Percentiles rank a stretch among this genome's conserved stretches.
Conservation (phyloP, 805 yeast species). For the Saturnispora zaruensis region DNA sequence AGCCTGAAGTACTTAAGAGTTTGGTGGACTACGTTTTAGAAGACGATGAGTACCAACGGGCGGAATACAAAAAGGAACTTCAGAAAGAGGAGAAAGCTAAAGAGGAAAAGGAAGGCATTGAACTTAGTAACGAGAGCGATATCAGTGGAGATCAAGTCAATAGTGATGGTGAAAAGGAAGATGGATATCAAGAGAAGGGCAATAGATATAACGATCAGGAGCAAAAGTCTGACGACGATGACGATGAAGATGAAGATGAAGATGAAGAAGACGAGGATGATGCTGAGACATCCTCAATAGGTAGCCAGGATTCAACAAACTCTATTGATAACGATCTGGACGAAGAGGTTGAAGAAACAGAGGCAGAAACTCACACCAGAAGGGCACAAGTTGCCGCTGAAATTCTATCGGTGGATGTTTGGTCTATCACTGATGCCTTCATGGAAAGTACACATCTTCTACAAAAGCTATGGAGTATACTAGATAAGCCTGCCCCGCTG, state of each 20-base stretch:
- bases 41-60: slow-evolving; percentile 36
- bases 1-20: slow-evolving; percentile 62
- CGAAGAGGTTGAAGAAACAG: slow-evolving; percentile 26
- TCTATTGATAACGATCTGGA: slow-evolving; percentile 16
- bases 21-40: slow-evolving; percentile 59
- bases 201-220: slow-evolving; percentile 1
- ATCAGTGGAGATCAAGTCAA: slow-evolving; percentile 4
- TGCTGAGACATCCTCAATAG: slow-evolving; percentile 15
- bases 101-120: slow-evolving; percentile 15
- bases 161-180: slow-evolving; percentile 9
- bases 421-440: slow-evolving; percentile 87
- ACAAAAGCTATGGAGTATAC: slow-evolving; percentile 67
- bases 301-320: slow-evolving; percentile 21
- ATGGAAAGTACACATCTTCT: slow-evolving; percentile 64
- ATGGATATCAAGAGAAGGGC: slow-evolving; percentile 7
- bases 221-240: slow-evolving; percentile 8
- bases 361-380: slow-evolving; percentile 29
- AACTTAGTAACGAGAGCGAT: slow-evolving; percentile 10
- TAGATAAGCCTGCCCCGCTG: slow-evolving; percentile 59
- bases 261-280: slow-evolving; percentile 17
- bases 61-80: slow-evolving; percentile 9
- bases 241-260: slow-evolving; percentile 14
- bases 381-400: slow-evolving; percentile 75
- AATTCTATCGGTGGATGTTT: slow-evolving; percentile 81
- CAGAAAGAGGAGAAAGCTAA: slow-evolving; percentile 1